These are phyloP conservation scores for Zygosaccharomyces bisporus DNA, from an alignment of 805 yeast genomes.

Conservation along the genomic window DNA sequence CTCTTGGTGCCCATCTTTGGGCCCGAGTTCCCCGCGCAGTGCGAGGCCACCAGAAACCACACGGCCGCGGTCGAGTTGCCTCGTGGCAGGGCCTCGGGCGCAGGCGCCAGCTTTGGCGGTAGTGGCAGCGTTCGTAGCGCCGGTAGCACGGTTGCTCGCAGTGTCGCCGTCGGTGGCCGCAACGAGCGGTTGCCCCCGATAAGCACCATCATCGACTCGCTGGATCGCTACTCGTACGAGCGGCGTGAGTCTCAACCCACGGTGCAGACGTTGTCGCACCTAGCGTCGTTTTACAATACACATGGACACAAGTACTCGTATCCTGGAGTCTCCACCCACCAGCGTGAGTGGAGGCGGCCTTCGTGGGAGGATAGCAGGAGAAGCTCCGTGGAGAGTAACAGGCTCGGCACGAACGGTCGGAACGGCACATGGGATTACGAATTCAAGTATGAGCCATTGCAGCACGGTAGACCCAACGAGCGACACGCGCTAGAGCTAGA, in stretches of 20 bases:
- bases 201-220: constrained; percentile 16
- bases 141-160: no score
- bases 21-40: constrained; percentile 45
- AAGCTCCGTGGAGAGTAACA: background rate
- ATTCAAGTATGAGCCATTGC: background rate
- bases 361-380: constrained; percentile 6
- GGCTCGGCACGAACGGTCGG: background rate
- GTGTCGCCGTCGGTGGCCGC: background rate
- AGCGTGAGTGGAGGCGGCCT: constrained; percentile 6
- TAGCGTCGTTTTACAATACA: constrained; percentile 29
- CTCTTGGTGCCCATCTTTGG: constrained; percentile 82
- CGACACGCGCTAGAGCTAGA: background rate
- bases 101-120: constrained; percentile 3
- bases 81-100: constrained; percentile 1
- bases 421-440: background rate
- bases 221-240: constrained; percentile 5
- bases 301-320: constrained; percentile 28
- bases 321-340: constrained; percentile 15
- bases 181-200: constrained; percentile 18
- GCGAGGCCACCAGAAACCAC: constrained; percentile 21
- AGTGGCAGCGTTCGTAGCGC: background rate
- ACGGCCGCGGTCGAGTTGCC: background rate
- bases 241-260: constrained; percentile 18
- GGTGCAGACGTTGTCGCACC: constrained; percentile 22
- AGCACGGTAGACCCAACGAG: background rate